Evolutionary conservation across 2,329 filamentous ascomycete species (phyloP).

Genomic region (Raffaelea deltoideospora): DNA sequence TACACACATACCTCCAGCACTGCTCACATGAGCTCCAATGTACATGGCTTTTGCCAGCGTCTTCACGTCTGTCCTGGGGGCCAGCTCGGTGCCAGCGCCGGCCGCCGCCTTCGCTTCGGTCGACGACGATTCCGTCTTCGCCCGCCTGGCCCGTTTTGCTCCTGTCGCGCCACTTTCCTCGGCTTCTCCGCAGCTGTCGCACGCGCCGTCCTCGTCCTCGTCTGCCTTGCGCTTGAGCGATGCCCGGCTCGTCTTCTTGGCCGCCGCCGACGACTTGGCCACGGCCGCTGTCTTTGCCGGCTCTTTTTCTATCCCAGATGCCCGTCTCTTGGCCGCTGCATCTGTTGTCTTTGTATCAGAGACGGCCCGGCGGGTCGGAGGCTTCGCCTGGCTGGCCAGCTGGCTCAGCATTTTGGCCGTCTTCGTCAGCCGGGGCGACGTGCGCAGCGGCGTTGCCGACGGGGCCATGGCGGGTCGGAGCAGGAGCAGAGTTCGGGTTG

Average conservation of each 20-base stretch:
- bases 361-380: too few relatives aligned
- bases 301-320: too few relatives aligned
- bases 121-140: conserved; percentile 36
- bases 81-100: conserved; percentile 38
- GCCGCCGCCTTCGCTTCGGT: conserved; percentile 11
- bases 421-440: too few relatives aligned
- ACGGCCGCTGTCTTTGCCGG: neutral
- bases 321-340: neutral
- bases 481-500: too few relatives aligned
- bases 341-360: neutral
- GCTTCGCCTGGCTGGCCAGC: too few relatives aligned
- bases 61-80: conserved; percentile 45
- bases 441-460: too few relatives aligned
- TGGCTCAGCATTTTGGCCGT: too few relatives aligned
- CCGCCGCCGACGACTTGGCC: neutral
- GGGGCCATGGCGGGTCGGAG: too few relatives aligned
- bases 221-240: conserved; percentile 6
- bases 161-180: neutral
- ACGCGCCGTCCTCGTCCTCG: conserved; percentile 8
- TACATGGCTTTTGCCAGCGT: conserved; percentile 58
- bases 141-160: conserved; percentile 16
- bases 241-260: conserved; percentile 1
- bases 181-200: conserved; percentile 13
- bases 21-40: conserved; percentile 85
- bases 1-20: conserved; percentile 58